Percentiles rank a stretch among this genome's conserved stretches.
Evolutionary conservation across 1,139 yeast genomes (phyloP).

Genomic region (Blastobotrys malaysiensis): DNA sequence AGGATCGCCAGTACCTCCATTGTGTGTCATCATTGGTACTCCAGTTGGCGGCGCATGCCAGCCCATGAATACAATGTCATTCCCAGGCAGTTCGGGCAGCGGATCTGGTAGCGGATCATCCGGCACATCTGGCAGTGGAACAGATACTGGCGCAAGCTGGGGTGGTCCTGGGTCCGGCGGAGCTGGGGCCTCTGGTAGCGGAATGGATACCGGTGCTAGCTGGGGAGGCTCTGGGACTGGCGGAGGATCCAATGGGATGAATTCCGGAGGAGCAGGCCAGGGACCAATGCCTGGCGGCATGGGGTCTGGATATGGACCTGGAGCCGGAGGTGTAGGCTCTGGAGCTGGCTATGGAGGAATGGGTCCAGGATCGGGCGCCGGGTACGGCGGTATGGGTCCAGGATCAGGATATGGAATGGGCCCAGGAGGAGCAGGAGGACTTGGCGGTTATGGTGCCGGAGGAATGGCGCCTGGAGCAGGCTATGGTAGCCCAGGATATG

Average conservation of each 20-base stretch:
- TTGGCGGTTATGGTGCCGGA: constrained; percentile 7
- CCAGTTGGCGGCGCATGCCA: constrained; percentile 8
- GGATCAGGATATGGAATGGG: constrained; percentile 5
- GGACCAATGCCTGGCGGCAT: too few relatives aligned
- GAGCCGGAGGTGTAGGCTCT: constrained; percentile 6
- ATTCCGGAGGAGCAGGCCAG: too few relatives aligned
- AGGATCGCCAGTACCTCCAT: constrained; percentile 3
- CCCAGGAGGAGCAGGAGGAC: constrained; percentile 10
- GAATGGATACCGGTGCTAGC: too few relatives aligned
- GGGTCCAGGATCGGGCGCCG: constrained; percentile 11
- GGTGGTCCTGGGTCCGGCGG: constrained; percentile 11
- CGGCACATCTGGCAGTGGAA: not conserved
- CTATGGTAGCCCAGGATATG: constrained; percentile 7
- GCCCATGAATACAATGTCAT: constrained; percentile 7
- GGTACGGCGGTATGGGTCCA: constrained; percentile 4
- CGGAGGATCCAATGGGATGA: too few relatives aligned
- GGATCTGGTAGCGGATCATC: not conserved
- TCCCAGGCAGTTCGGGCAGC: constrained; percentile 3
- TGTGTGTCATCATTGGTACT: constrained; percentile 11
- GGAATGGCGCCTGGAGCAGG: constrained; percentile 11
- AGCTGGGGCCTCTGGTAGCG: not conserved
- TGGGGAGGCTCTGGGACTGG: too few relatives aligned
- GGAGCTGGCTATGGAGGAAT: constrained; percentile 7
- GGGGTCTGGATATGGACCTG: constrained; percentile 4
- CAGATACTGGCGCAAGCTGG: constrained; percentile 4